A percentile compares a stretch with the other conserved stretches of the same genome.
Conservation (phyloP, 2,329 filamentous ascomycete genomes). For the Chaetomium sp. region DNA sequence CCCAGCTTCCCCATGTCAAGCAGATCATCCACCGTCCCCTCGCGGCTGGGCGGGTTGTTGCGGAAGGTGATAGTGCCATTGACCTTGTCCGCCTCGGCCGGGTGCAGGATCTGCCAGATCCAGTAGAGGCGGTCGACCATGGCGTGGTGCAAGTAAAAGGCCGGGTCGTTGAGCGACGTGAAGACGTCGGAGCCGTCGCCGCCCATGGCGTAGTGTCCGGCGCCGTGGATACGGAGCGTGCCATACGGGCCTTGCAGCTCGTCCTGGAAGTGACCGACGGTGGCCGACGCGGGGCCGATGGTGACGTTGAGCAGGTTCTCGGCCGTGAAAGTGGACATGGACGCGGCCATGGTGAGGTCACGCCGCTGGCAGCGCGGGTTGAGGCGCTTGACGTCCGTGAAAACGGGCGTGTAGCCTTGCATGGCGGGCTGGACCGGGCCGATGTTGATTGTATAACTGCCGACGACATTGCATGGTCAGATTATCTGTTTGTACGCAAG, state of each 20-base stretch:
- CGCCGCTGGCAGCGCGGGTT: constrained; percentile 43
- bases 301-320: constrained; percentile 20
- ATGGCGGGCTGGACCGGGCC: constrained; percentile 39
- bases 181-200: constrained; percentile 41
- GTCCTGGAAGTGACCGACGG: constrained; percentile 24
- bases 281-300: neutral
- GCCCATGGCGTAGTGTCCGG: constrained; percentile 39
- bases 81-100: neutral
- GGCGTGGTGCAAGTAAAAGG: constrained; percentile 29
- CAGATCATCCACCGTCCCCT: neutral
- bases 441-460: constrained; percentile 40
- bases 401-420: constrained; percentile 30
- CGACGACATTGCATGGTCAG: neutral
- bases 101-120: constrained; percentile 27
- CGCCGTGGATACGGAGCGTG: constrained; percentile 35
- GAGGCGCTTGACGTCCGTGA: constrained; percentile 35
- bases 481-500: neutral
- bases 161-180: constrained; percentile 24
- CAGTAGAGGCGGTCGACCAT: constrained; percentile 29
- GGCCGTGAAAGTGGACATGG: constrained; percentile 15
- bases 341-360: constrained; percentile 32
- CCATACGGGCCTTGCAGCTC: constrained; percentile 30
- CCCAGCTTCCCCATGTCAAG: constrained; percentile 6
- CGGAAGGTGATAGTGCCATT: constrained; percentile 2
- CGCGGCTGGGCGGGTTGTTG: neutral